These are phyloP conservation scores for Bruguiera parviflora DNA, from an alignment of 345 rosid genomes.

Conservation along the genomic window DNA sequence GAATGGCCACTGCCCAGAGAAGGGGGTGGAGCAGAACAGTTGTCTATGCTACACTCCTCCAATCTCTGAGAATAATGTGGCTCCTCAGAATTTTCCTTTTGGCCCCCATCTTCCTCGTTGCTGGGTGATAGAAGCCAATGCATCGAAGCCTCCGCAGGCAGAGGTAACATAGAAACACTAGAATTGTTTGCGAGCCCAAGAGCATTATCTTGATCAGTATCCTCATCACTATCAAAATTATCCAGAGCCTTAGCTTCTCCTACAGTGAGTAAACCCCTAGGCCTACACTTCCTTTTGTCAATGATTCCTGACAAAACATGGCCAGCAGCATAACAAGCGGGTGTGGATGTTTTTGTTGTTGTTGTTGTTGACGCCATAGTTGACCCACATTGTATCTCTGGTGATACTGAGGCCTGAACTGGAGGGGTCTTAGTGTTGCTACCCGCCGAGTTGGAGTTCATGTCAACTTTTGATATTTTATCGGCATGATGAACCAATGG, in stretches of 20 bases:
- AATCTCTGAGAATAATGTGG: slow-evolving; percentile 18
- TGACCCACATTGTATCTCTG: slow-evolving; percentile 72
- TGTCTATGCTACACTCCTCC: slow-evolving; percentile 22
- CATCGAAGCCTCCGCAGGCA: slow-evolving; percentile 73
- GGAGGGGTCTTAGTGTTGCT: slow-evolving; percentile 69
- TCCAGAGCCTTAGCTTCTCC: slow-evolving; percentile 39
- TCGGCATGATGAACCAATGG: slow-evolving; percentile 20
- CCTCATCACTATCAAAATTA: slow-evolving; percentile 35
- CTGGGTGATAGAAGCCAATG: slow-evolving; percentile 88
- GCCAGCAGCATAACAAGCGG: slow-evolving; percentile 84
- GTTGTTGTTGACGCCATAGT: slow-evolving; percentile 22
- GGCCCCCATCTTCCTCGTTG: slow-evolving; percentile 42
- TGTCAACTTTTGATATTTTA: slow-evolving; percentile 26
- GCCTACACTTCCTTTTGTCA: slow-evolving; percentile 90
- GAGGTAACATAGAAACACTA: slow-evolving; percentile 38
- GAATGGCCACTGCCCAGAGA: slow-evolving; percentile 26
- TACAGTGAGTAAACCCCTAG: slow-evolving; percentile 75
- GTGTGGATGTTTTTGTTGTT: slow-evolving; percentile 21
- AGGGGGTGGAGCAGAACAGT: slow-evolving; percentile 38
- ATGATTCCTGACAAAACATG: slow-evolving; percentile 72
- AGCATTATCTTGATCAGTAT: slow-evolving; percentile 9
- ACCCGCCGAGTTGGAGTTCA: slow-evolving; percentile 5
- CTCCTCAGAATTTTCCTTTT: slow-evolving; percentile 32
- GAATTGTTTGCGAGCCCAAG: slow-evolving; percentile 9
- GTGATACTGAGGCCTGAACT: slow-evolving; percentile 78